Base-by-base conservation (phyloP, 2,329 filamentous ascomycete species). In the Monilinia fructigena region DNA sequence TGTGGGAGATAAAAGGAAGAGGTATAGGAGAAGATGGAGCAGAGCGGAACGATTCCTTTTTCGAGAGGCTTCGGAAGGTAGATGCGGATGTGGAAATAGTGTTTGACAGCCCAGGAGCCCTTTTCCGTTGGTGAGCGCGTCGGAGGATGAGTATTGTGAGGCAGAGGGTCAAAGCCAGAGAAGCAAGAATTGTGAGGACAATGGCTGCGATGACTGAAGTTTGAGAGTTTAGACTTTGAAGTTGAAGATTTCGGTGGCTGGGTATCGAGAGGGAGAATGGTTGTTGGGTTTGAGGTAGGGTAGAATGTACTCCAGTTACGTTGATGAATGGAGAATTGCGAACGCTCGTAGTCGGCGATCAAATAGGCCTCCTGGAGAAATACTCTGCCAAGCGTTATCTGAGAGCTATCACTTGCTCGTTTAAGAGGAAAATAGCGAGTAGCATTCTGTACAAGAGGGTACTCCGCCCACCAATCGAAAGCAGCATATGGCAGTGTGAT, bases 291-390 rank as follows among this genome's bases (percentile, higher is more conserved):
- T 53, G 68, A 54, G 47, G 55, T 11, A 18, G 69, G 45, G 38
- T 70, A 68, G 3, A 69, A 63, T 31, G 67, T 62, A 14, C 26
- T 66, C 71, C 72, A 74, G 47, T 68, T 68, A 35, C 72, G 66
- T 58, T 73, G 72, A 54, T 68, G 78, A 1, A 81, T 75, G 53
- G 79, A 80, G 65, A 81, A 81, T 3, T 72, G 71, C 0, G 71
- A 73, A 26, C 77, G 77, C 68, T 80, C 78, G 65, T 80, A 80
- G 69, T 81, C 78, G 47, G 75, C 77, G 12, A 74, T 72, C 5
- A 74, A 56, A 55, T 74, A 73, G 11, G 77, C 75, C 71, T 80
- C 78, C 70, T 80, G 79, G 20, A 80, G 70, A 66, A 80, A 80
- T 11, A 74, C 70, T 60, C 79, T 73, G n/a, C 79, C 78, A 50